phyloP scores from a whole-genome alignment of 1,284 basidiomycete genomes.

The Stygiomarasmius scandens region DNA sequence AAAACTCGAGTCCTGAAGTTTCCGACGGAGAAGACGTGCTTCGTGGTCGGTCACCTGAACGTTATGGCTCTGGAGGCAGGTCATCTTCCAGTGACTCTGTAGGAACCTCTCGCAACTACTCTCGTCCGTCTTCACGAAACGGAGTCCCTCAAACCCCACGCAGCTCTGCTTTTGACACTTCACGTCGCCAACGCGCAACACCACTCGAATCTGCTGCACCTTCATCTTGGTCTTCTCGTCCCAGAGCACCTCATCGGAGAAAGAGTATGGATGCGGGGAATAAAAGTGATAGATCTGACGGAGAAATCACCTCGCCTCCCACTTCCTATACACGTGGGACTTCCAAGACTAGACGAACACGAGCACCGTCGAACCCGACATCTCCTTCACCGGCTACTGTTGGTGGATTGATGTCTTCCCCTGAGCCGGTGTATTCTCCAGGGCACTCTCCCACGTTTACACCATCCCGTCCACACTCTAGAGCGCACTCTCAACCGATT shows the following conservation, averaged over 20 bases:
- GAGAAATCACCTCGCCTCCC: conserved; percentile 1
- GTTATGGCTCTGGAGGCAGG: background rate
- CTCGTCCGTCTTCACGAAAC: conserved; percentile 15
- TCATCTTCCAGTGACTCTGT: conserved; percentile 7
- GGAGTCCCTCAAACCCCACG: conserved; percentile 12
- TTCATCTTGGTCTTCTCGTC: conserved; percentile 7
- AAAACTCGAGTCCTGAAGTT: background rate
- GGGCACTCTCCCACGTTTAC: conserved; percentile 41
- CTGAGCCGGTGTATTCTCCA: conserved; percentile 18
- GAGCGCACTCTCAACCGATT: conserved; percentile 63
- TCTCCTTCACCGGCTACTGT: conserved; percentile 41
- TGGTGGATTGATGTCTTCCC: background rate
- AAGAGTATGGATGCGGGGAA: conserved; percentile 13
- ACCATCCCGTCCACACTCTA: conserved; percentile 33
- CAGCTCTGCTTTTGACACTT: conserved; percentile 12
- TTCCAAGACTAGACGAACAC: conserved; percentile 36
- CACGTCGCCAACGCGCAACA: conserved; percentile 12
- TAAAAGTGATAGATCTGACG: conserved; percentile 5
- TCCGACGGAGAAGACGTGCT: background rate
- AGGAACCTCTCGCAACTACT: conserved; percentile 10
- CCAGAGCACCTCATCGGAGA: conserved; percentile 9
- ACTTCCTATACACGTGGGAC: background rate
- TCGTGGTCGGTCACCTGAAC: conserved; percentile 7
- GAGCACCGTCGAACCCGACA: conserved; percentile 69
- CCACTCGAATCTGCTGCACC: conserved; percentile 12